Evolutionary conservation across 345 rosid species (phyloP).

Genomic region (Salix arbutifolia): DNA sequence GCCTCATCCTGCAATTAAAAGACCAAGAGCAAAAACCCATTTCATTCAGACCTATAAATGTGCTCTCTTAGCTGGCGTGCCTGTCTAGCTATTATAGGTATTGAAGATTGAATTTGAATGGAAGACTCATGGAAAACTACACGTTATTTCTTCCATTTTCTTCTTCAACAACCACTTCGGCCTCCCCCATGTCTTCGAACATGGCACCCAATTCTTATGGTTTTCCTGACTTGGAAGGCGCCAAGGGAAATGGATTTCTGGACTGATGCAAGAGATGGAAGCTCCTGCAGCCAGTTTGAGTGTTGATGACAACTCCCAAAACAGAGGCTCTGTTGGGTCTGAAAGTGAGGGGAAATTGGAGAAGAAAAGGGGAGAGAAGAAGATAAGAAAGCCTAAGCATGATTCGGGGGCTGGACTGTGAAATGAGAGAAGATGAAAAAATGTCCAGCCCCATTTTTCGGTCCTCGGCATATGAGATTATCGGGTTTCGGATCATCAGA

Average conservation of each 20-base stretch:
- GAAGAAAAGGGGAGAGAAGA: constrained; percentile 49
- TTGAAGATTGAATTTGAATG: too few species aligned
- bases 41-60: too few species aligned
- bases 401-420: too few species aligned
- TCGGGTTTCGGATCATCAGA: too few species aligned
- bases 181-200: constrained; percentile 20
- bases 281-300: neutral
- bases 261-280: constrained; percentile 27
- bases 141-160: constrained; percentile 16
- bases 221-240: constrained; percentile 11
- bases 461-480: too few species aligned
- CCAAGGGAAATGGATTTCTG: constrained; percentile 21
- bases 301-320: neutral
- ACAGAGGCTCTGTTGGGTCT: constrained; percentile 8
- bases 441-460: too few species aligned
- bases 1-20: too few species aligned
- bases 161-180: constrained; percentile 15
- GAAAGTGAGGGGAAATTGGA: constrained; percentile 15
- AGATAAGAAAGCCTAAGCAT: constrained; percentile 50
- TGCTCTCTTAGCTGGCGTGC: too few species aligned
- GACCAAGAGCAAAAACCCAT: too few species aligned
- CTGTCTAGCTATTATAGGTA: too few species aligned
- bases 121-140: constrained; percentile 25
- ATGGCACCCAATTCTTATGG: neutral
- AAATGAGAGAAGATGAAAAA: too few species aligned